Base-by-base conservation (phyloP, 257 asterid genomes). In the Scutellaria baicalensis region DNA sequence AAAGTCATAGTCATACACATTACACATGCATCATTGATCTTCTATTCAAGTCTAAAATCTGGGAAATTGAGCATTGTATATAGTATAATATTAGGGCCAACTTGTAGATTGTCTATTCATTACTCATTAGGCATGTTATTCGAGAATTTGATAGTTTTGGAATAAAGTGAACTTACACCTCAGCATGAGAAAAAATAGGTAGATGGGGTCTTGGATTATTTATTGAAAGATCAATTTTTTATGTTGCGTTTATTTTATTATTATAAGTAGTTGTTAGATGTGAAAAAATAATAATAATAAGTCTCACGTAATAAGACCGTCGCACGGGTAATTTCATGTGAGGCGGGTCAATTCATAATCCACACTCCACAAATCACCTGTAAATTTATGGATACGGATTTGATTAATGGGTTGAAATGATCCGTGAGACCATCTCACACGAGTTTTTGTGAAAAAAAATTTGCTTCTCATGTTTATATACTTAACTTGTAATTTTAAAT, bases 21-120 rank as follows among this genome's bases (percentile, higher is more conserved):
- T 9, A 73, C 84, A 73, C 84, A 75, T 76, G 87, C 87, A 84
- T 64, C 36, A 67, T 68, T 72, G 14, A 56, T 59, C 68, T 52
- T 78, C 71, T 76, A 72, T 52, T 56, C 17, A 1, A 64, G 20
- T 45, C 43, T 55, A 13, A 43, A 52, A 48, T 78, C 44, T 77
- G 17, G 78, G 71, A 65, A 77, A 64, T 69, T 74, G 68, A 55
- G 58, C 36, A 36, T 18, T 11, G 48, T 27, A 27, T 27, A 27
- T 27, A 48, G n/a, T n/a, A 48, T 8, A 45, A 18, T 8, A 49
- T 55, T 12, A 0, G 33, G 35, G 11, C 39, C 71, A 59, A 69
- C 27, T 69, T 64, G 74, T 21, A 4, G 14, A 47, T 33, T 17
- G 45, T 42, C 9, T 51, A 40, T 23, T 68, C 21, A 39, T 7